Percentiles rank a stretch among this genome's conserved stretches.
Evolutionary conservation across 192 early-diverging fungal genomes (phyloP).

Genomic region (Podochytrium sp.): DNA sequence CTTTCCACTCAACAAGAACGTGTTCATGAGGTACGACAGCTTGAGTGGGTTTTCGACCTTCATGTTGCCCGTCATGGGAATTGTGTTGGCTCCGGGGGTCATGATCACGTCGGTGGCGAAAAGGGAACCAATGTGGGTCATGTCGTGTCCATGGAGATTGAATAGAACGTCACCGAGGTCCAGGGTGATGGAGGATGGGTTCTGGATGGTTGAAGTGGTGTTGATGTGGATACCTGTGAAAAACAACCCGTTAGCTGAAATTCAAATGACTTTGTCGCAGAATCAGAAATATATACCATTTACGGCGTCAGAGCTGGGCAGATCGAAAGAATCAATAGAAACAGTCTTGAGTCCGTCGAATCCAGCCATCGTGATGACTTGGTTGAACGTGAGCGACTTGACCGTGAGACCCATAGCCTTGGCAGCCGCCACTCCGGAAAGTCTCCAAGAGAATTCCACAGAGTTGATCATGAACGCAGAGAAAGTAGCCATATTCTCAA

Average conservation of each 20-base stretch:
- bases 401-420: constrained; percentile 34
- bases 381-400: constrained; percentile 34
- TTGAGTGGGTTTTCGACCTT: background rate
- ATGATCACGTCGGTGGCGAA: constrained; percentile 1
- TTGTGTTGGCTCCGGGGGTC: constrained; percentile 20
- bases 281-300: constrained; percentile 28
- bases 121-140: background rate
- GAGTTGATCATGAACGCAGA: constrained; percentile 30
- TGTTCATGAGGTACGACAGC: background rate
- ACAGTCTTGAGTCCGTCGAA: constrained; percentile 33
- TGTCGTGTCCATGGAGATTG: background rate
- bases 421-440: constrained; percentile 10
- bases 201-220: no score
- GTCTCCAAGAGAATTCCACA: constrained; percentile 33
- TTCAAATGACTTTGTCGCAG: no score
- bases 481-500: constrained; percentile 30
- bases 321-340: constrained; percentile 29
- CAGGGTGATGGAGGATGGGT: constrained; percentile 32
- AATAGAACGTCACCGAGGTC: constrained; percentile 28
- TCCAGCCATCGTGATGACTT: constrained; percentile 20
- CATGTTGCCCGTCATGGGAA: constrained; percentile 15
- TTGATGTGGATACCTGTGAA: no score
- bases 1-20: background rate
- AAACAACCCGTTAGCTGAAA: no score
- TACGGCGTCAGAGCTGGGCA: constrained; percentile 25